Base-by-base conservation (phyloP, 257 asterid species). In the Plantago major region DNA sequence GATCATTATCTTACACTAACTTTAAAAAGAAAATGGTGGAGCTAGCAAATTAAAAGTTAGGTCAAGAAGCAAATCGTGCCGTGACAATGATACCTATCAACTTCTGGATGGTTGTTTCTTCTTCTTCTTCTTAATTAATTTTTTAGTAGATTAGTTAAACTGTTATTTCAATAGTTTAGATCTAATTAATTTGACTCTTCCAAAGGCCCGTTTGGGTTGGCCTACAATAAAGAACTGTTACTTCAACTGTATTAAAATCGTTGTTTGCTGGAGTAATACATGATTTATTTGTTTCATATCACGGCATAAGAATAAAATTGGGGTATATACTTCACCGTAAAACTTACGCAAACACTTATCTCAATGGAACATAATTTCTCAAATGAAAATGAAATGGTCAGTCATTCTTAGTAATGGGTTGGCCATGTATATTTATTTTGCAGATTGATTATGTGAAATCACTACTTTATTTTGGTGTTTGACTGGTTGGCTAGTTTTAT, bases 1-100 rank as follows among this genome's bases (percentile, higher is more conserved):
- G 44, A 50, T 53, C 70, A 67, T 56, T 52, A 58, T 73, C 77
- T n/a, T n/a, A 57, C 63, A 73, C 73, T 12, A 67, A 61, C 67
- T 73, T 52, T 30, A 62, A 48, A 60, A 17, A 8, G 26, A 70
- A 49, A 1, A 1, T 33, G 55, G 46, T 57, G 51, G 18, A 48
- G 19, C 26, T 22, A 22, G 26, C 56, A 28, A 49, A 14, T 48
- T 58, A 26, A 58, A 58, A 44, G 73, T 67, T 62, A 50, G 71
- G 73, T 58, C 67, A 60, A 62, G 55, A 50, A 56, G 9, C 46
- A 18, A 40, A 42, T n/a, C 37, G 43, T 60, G 18, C 63, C 64
- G 57, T 62, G 33, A 45, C 12, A 16, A 50, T 51, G 63, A 63
- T 18, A 73, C 78, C 45, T 67, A 67, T 73, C 73, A 50, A 52